Percentiles rank a stretch among this genome's conserved stretches.
These are phyloP conservation scores for Fusarium metavorans DNA, from an alignment of 2,329 filamentous ascomycete genomes.

Conservation along the genomic window DNA sequence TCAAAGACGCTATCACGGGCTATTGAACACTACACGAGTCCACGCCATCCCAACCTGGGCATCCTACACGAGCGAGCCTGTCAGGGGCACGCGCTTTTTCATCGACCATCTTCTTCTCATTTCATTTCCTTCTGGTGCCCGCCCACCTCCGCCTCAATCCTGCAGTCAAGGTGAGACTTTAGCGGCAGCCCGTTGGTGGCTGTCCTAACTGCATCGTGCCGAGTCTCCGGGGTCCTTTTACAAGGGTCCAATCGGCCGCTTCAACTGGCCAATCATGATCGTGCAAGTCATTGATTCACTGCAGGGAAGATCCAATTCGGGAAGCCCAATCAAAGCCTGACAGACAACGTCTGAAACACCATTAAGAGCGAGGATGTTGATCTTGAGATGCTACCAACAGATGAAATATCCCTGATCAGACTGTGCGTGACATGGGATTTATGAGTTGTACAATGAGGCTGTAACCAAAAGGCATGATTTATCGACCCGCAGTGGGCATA, in stretches of 20 bases:
- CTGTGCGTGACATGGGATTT: not conserved
- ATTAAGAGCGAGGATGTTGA: not conserved
- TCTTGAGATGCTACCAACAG: slow-evolving; percentile 1
- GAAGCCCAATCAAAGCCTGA: not conserved
- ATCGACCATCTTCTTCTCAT: not conserved
- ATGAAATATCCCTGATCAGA: not conserved
- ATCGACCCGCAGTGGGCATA: not conserved
- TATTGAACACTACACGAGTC: not conserved
- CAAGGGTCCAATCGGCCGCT: slow-evolving; percentile 2
- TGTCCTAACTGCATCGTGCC: not conserved
- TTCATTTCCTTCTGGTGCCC: slow-evolving; percentile 17
- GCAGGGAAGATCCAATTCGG: slow-evolving; percentile 24
- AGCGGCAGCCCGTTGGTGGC: not conserved
- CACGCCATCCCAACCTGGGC: not conserved
- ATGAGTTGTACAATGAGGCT: not conserved
- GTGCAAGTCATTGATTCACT: slow-evolving; percentile 13
- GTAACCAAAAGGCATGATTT: not conserved
- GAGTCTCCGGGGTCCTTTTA: not conserved
- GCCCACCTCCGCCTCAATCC: not conserved
- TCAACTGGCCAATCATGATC: slow-evolving; percentile 10
- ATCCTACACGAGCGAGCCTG: not conserved
- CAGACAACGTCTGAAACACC: slow-evolving; percentile 4
- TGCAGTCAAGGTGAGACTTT: slow-evolving; percentile 5
- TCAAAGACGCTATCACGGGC: not conserved
- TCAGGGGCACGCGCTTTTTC: not conserved